Evolutionary conservation across 306 rosid genomes (phyloP).

Genomic region (Cucurbita pepo): DNA sequence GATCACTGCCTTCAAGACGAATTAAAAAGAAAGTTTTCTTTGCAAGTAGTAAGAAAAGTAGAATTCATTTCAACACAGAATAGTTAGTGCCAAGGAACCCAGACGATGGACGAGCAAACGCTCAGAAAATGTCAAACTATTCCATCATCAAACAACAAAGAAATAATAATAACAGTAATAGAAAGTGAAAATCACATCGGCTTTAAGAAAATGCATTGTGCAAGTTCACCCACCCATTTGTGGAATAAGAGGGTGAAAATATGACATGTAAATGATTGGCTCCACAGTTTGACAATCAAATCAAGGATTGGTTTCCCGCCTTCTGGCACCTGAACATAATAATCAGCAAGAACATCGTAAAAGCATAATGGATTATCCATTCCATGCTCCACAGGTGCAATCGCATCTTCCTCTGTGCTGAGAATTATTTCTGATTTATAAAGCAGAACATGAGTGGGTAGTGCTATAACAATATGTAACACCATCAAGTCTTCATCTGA

Average conservation of each 20-base stretch:
- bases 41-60: not conserved
- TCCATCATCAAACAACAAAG: not conserved
- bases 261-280: conserved; percentile 93
- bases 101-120: not conserved
- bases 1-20: not conserved
- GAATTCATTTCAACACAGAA: not conserved
- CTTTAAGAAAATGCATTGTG: not conserved
- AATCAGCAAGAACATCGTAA: conserved; percentile 88
- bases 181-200: conserved; percentile 2
- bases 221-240: conserved; percentile 69
- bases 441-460: conserved; percentile 5
- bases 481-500: not conserved
- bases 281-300: conserved; percentile 86
- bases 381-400: conserved; percentile 41
- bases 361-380: conserved; percentile 43
- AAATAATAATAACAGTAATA: not conserved
- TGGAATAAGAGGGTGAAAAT: conserved; percentile 82
- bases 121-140: not conserved
- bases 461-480: not conserved
- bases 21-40: not conserved
- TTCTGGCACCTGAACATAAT: conserved; percentile 59
- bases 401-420: conserved; percentile 56
- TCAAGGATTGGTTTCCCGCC: conserved; percentile 75
- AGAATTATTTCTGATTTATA: conserved; percentile 49
- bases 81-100: not conserved